A percentile compares a stretch with the other conserved stretches of the same genome.
Evolutionary conservation across 2,329 filamentous ascomycete genomes (phyloP).

Genomic region (Ceratocystis albifundus): DNA sequence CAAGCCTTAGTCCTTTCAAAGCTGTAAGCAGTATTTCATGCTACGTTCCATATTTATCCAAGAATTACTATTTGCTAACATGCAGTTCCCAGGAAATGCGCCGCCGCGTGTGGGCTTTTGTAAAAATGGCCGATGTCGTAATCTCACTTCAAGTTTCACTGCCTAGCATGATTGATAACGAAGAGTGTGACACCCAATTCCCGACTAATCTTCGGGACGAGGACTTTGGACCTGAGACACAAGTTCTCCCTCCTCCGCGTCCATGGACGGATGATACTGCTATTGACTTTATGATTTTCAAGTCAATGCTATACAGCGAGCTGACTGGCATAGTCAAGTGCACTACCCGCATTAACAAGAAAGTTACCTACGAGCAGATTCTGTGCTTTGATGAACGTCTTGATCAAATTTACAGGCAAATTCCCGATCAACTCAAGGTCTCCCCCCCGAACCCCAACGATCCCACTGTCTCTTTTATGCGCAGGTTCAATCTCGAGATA

Average conservation of each 20-base stretch:
- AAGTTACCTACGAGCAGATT: slow-evolving; percentile 52
- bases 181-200: slow-evolving; percentile 63
- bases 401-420: slow-evolving; percentile 49
- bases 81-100: slow-evolving; percentile 51
- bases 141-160: slow-evolving; percentile 65
- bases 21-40: slow-evolving; percentile 38
- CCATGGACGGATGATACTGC: slow-evolving; percentile 61
- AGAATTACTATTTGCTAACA: slow-evolving; percentile 12
- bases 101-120: slow-evolving; percentile 54
- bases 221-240: slow-evolving; percentile 60
- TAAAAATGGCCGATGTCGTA: slow-evolving; percentile 61
- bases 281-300: slow-evolving; percentile 67
- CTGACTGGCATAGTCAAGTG: slow-evolving; percentile 62
- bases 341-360: slow-evolving; percentile 44
- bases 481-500: slow-evolving; percentile 72
- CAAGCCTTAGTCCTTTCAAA: slow-evolving; percentile 59
- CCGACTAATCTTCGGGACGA: slow-evolving; percentile 74
- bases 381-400: slow-evolving; percentile 51
- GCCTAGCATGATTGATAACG: slow-evolving; percentile 57
- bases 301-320: slow-evolving; percentile 54
- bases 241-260: slow-evolving; percentile 53
- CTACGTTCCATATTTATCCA: background rate
- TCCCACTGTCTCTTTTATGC: slow-evolving; percentile 73
- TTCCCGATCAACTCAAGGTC: slow-evolving; percentile 58
- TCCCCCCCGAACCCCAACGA: slow-evolving; percentile 61